Conservation (phyloP, 2,329 filamentous ascomycete species). For the Rhynchosporium graminicola region DNA sequence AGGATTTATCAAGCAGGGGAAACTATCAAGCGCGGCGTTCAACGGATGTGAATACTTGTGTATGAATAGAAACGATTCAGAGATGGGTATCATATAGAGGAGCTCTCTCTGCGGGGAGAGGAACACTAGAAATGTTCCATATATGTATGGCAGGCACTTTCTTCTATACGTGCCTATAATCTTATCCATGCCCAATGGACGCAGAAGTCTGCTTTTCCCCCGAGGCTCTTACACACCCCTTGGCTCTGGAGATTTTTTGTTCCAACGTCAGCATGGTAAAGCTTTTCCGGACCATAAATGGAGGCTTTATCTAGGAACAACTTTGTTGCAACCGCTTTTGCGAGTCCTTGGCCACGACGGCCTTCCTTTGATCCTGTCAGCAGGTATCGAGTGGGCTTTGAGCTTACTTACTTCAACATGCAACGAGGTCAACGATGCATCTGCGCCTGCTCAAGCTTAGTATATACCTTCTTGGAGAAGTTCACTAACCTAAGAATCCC, state of each 20-base stretch:
- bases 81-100: background rate
- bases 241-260: slow-evolving; percentile 61
- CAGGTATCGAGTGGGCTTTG: background rate
- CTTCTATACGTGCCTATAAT: background rate
- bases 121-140: background rate
- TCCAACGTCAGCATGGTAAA: slow-evolving; percentile 65
- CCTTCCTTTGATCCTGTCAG: slow-evolving; percentile 42
- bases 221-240: slow-evolving; percentile 60
- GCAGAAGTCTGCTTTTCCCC: slow-evolving; percentile 50
- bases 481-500: slow-evolving; percentile 50
- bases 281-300: slow-evolving; percentile 51
- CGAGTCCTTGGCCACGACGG: slow-evolving; percentile 63
- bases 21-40: slow-evolving; percentile 28
- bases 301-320: slow-evolving; percentile 54
- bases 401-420: slow-evolving; percentile 54
- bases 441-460: slow-evolving; percentile 46
- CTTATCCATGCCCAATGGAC: slow-evolving; percentile 50
- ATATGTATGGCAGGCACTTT: background rate
- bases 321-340: slow-evolving; percentile 60
- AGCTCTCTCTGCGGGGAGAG: background rate
- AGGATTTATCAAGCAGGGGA: slow-evolving; percentile 10
- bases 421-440: slow-evolving; percentile 61
- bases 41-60: slow-evolving; percentile 15
- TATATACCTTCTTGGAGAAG: no score
- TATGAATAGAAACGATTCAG: slow-evolving; percentile 16